Evolutionary conservation across 2,329 filamentous ascomycete genomes (phyloP).

Genomic region (Lachnellula subtilissima): DNA sequence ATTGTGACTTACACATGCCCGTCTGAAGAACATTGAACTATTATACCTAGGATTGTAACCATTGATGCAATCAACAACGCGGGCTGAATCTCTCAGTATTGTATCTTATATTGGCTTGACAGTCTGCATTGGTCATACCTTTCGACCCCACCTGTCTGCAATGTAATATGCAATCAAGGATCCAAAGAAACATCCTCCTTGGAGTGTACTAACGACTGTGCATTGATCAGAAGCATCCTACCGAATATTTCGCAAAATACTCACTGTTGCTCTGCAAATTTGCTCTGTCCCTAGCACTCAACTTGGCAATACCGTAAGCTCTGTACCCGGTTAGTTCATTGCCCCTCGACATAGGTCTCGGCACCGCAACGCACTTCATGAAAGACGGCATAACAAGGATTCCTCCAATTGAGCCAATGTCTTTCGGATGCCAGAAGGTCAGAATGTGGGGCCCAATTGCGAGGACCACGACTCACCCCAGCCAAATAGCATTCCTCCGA

Average conservation of each 20-base stretch:
- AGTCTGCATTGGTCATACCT: neutral
- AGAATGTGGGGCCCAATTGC: neutral
- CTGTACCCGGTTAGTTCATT: slow-evolving; percentile 39
- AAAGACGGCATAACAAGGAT: slow-evolving; percentile 66
- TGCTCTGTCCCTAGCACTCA: slow-evolving; percentile 31
- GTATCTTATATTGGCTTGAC: neutral
- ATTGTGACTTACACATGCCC: slow-evolving; percentile 43
- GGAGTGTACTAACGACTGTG: slow-evolving; percentile 62
- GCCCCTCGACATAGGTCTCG: neutral
- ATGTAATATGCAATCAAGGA: slow-evolving; percentile 45
- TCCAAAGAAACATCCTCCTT: slow-evolving; percentile 63
- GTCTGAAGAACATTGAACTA: slow-evolving; percentile 59
- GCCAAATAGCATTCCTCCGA: slow-evolving; percentile 59
- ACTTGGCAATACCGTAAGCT: slow-evolving; percentile 33
- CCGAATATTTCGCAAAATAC: neutral
- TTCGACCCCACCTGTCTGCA: slow-evolving; percentile 32
- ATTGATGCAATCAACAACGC: slow-evolving; percentile 51
- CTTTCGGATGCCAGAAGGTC: slow-evolving; percentile 29
- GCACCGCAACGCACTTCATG: slow-evolving; percentile 39
- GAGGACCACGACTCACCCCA: slow-evolving; percentile 36
- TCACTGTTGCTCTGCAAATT: slow-evolving; percentile 51
- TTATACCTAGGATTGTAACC: slow-evolving; percentile 55
- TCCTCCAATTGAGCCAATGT: slow-evolving; percentile 72
- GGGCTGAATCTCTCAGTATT: slow-evolving; percentile 14
- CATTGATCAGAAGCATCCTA: neutral